Base-by-base conservation (phyloP, 345 rosid species). In the Camelina sativa region DNA sequence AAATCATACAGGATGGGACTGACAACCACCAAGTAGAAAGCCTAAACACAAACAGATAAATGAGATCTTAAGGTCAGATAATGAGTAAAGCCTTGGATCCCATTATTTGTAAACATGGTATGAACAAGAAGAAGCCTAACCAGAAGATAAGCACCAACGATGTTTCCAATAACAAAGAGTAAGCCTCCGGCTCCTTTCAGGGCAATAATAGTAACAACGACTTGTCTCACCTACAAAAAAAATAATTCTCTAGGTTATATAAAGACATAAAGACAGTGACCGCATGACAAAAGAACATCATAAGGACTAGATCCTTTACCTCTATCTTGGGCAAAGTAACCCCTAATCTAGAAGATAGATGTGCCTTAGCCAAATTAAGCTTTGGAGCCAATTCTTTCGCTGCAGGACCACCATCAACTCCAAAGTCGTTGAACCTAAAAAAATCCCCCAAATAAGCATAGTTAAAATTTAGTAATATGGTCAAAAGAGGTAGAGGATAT, bases 331-430 rank as follows among this genome's bases (percentile, higher is more conserved):
- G 97, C n/a, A 82, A 72, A 17, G 32, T 37, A 5, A 87, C 72
- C 7, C 88, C 93, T 72, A 85, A 61, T 62, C 68, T 81, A 11
- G 87, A 81, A 25, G 92, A 82, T 54, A 90, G 3, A 79, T 86
- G 97, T 52, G 74, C 67, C 82, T 80, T 83, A 16, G 75, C 84
- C 69, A 85, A 54, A 53, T 74, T 76, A 72, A 90, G 72, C 86
- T 94, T 94, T 16, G 95, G 89, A 54, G 78, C 67, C 81, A 90
- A 73, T 78, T 88, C 93, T 82, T 83, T 87, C 7, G 91, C 95
- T 37, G 96, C 96, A 75, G 91, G 93, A 40, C 97, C 98, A 46
- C 98, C 98, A 74, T 94, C 89, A 11, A 73, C 81, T 19, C 85
- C 93, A 69, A 91, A 91, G 57, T 91, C 98, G 82, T 65, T 79